A percentile compares a stretch with the other conserved stretches of the same genome.
Evolutionary conservation across 179 eudicot species (phyloP).

Genomic region (Silene coronaria): DNA sequence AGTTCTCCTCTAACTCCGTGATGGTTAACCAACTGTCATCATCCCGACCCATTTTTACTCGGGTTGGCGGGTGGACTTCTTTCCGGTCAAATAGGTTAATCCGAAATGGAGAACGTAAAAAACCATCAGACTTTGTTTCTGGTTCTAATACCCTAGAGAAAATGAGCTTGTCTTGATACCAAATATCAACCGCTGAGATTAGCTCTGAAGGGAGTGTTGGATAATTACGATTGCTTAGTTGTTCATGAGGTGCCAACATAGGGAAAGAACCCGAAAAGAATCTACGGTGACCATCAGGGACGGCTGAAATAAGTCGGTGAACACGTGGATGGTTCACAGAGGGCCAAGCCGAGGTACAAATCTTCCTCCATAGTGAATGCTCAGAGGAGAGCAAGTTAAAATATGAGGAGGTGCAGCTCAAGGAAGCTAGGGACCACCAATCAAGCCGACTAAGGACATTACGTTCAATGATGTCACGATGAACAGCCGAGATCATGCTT

Average conservation of each 20-base stretch:
- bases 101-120: constrained; percentile 24
- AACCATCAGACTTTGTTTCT: constrained; percentile 19
- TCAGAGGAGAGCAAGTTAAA: constrained; percentile 19
- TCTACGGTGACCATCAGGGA: constrained; percentile 19
- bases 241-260: constrained; percentile 13
- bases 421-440: constrained; percentile 24
- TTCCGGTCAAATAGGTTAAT: constrained; percentile 27
- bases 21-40: constrained; percentile 11
- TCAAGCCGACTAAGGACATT: constrained; percentile 34
- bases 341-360: constrained; percentile 31
- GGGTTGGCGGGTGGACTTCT: constrained; percentile 16
- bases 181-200: constrained; percentile 31
- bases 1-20: constrained; percentile 21
- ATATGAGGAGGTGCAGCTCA: constrained; percentile 25
- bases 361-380: constrained; percentile 23
- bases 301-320: constrained; percentile 8
- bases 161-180: constrained; percentile 20
- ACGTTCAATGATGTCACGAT: constrained; percentile 18
- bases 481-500: constrained; percentile 16
- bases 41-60: constrained; percentile 12
- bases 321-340: constrained; percentile 24
- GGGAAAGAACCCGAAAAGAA: constrained; percentile 30
- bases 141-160: constrained; percentile 28
- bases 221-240: neutral
- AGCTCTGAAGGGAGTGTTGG: constrained; percentile 17